Conservation (phyloP, 768 basidiomycete genomes). For the Mrakia blollopis region DNA sequence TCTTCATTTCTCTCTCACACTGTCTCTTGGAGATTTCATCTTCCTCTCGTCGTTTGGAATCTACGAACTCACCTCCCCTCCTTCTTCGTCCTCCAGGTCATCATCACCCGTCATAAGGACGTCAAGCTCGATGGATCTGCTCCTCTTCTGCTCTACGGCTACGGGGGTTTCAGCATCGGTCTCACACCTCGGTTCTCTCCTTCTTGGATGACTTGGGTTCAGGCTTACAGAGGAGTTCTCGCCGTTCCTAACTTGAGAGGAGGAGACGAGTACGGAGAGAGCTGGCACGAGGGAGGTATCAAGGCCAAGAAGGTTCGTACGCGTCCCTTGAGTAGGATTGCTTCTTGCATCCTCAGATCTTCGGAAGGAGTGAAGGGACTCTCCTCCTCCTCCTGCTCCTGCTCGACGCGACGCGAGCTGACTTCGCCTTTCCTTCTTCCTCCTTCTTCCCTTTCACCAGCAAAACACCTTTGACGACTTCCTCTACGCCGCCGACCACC, state of each 20-base stretch:
- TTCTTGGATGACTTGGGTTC: conserved; percentile 64
- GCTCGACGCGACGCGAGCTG: no score
- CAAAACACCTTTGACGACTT: conserved; percentile 77
- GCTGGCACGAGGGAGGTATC: conserved; percentile 73
- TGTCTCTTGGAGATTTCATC: no score
- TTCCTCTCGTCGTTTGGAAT: no score
- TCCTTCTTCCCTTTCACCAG: conserved; percentile 42
- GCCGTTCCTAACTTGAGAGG: conserved; percentile 39
- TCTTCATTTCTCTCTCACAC: background rate
- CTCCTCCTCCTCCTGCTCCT: no score
- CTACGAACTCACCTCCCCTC: background rate
- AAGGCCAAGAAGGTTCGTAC: conserved; percentile 55
- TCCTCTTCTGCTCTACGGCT: conserved; percentile 71
- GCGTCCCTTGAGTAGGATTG: no score
- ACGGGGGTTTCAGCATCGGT: conserved; percentile 57
- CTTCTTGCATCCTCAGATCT: no score
- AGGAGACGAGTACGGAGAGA: conserved; percentile 52
- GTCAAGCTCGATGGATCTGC: conserved; percentile 69
- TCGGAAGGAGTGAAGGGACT: no score
- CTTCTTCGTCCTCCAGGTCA: conserved; percentile 51
- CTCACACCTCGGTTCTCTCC: conserved; percentile 6
- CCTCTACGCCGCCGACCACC: conserved; percentile 67
- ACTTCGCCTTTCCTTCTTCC: background rate
- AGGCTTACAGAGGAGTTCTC: conserved; percentile 63
- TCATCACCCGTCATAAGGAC: conserved; percentile 68